Evolutionary conservation across 305 asterid genomes (phyloP).

Genomic region (Nicotiana rustica): DNA sequence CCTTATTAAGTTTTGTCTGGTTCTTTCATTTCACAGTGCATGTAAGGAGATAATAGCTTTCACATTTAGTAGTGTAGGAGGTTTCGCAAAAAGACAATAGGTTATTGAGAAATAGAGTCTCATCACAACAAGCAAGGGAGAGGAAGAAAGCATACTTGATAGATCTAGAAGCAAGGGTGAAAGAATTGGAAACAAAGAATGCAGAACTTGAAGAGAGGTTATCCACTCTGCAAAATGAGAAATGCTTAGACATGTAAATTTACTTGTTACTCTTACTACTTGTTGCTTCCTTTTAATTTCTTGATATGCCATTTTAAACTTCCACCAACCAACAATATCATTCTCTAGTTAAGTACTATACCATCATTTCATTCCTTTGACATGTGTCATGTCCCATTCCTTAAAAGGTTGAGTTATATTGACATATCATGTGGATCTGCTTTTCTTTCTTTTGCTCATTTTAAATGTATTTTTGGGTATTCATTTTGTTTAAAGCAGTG

Average conservation of each 20-base stretch:
- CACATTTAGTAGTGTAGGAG: not conserved
- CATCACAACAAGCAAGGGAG: slow-evolving; percentile 99
- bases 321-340: not conserved
- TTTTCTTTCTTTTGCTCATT: not conserved
- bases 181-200: slow-evolving; percentile 88
- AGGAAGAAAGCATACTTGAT: slow-evolving; percentile 93
- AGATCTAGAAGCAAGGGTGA: slow-evolving; percentile 89
- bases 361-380: not conserved
- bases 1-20: not conserved
- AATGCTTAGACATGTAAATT: slow-evolving; percentile 71
- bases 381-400: not conserved
- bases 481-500: not conserved
- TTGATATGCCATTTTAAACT: not conserved
- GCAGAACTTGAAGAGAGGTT: slow-evolving; percentile 93
- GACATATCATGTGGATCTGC: not conserved
- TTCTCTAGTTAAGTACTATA: not conserved
- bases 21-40: not conserved
- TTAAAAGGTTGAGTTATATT: not conserved
- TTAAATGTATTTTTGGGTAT: not conserved
- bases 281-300: not conserved
- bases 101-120: slow-evolving; percentile 97
- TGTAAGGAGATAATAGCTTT: not conserved
- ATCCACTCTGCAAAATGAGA: slow-evolving; percentile 71
- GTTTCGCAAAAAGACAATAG: slow-evolving; percentile 40
- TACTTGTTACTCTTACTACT: not conserved